These are phyloP conservation scores for Sporothrix schenckii DNA, from an alignment of 2,329 filamentous ascomycete genomes.

Conservation along the genomic window DNA sequence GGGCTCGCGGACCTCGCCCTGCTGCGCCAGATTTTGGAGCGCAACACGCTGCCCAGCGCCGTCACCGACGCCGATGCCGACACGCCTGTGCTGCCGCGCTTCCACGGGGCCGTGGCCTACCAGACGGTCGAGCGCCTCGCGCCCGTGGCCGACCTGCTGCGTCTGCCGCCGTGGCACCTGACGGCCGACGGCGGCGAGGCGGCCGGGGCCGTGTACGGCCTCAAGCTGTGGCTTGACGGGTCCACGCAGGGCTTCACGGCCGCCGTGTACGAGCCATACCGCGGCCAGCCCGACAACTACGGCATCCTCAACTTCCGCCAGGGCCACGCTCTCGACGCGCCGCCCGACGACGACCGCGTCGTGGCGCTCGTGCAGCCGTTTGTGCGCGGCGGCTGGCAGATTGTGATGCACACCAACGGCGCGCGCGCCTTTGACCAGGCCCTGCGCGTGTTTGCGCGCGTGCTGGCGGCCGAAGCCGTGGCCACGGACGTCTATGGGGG, in stretches of 20 bases:
- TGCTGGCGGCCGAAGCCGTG: conserved; percentile 28
- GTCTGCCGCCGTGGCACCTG: conserved; percentile 30
- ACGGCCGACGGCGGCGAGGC: conserved; percentile 1
- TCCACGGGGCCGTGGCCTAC: conserved; percentile 28
- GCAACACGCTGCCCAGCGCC: background rate
- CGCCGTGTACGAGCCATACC: conserved; percentile 31
- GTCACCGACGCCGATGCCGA: background rate
- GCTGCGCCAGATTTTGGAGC: conserved; percentile 20
- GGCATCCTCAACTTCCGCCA: conserved; percentile 39
- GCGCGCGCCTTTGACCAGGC: conserved; percentile 33
- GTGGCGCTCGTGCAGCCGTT: conserved; percentile 31
- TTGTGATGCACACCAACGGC: conserved; percentile 35
- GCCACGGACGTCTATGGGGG: conserved; percentile 4
- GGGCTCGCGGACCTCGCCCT: conserved; percentile 31
- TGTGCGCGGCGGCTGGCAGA: conserved; percentile 33
- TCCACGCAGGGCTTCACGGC: conserved; percentile 34
- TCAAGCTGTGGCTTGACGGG: conserved; percentile 34
- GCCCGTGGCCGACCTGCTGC: conserved; percentile 21
- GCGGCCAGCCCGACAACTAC: conserved; percentile 35
- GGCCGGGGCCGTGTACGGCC: conserved; percentile 23
- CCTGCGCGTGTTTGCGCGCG: conserved; percentile 31
- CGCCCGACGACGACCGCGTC: conserved; percentile 31
- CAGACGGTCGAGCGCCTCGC: conserved; percentile 28
- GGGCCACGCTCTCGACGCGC: conserved; percentile 21
- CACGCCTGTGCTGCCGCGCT: conserved; percentile 22